A percentile compares a stretch with the other conserved stretches of the same genome.
Evolutionary conservation across 257 asterid species (phyloP).

Genomic region (Coffea eugenioides): DNA sequence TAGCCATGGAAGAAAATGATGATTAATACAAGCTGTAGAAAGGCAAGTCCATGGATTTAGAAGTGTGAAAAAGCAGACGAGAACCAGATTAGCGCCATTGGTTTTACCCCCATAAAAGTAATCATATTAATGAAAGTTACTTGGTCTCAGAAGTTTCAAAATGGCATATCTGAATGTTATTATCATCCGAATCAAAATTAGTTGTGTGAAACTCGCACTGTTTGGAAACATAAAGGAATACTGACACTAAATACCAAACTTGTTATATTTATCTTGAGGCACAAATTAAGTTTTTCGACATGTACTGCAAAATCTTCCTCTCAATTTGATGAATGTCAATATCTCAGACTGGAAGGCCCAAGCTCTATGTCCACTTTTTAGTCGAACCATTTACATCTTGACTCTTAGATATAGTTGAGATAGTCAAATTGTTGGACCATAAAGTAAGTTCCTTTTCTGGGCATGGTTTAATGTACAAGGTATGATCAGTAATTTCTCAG

Average conservation of each 20-base stretch:
- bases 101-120: not conserved
- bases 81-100: not conserved
- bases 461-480: not conserved
- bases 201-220: not conserved
- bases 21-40: not conserved
- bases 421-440: not conserved
- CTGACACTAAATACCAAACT: not conserved
- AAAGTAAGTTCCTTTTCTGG: not conserved
- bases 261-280: not conserved
- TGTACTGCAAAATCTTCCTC: not conserved
- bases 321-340: not conserved
- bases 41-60: not conserved
- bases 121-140: not conserved
- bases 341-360: not conserved
- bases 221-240: not conserved
- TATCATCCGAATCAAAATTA: not conserved
- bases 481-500: not conserved
- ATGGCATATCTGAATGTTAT: not conserved
- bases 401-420: not conserved
- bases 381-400: not conserved
- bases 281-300: not conserved
- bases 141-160: not conserved
- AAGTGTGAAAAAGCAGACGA: not conserved
- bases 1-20: not conserved
- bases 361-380: not conserved